phyloP scores from a whole-genome alignment of 352 stramenopile species.

The Elongisporangium undulatum region DNA sequence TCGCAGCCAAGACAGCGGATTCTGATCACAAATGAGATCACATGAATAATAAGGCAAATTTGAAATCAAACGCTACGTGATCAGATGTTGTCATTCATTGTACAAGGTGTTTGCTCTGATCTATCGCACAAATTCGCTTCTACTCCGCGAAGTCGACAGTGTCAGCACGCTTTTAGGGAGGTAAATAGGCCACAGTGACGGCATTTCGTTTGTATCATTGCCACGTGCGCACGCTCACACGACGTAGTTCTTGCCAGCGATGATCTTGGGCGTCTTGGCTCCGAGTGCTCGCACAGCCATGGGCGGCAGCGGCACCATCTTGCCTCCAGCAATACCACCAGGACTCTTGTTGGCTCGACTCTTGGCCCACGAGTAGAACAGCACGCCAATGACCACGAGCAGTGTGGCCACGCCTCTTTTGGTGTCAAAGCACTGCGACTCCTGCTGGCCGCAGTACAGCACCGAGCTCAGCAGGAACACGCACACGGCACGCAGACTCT shows the following conservation, averaged over 20 bases:
- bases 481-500: conserved; percentile 82
- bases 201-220: not conserved
- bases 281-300: conserved; percentile 6
- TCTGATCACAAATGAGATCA: too few species aligned
- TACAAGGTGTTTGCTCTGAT: too few species aligned
- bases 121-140: too few species aligned
- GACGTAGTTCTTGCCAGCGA: conserved; percentile 70
- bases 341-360: conserved; percentile 48
- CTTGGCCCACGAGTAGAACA: conserved; percentile 87
- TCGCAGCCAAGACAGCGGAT: too few species aligned
- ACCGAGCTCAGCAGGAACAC: conserved; percentile 82
- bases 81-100: too few species aligned
- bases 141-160: too few species aligned
- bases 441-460: conserved; percentile 79
- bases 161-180: not conserved
- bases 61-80: too few species aligned
- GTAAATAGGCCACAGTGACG: not conserved
- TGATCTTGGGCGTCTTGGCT: conserved; percentile 29
- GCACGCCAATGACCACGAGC: conserved; percentile 73
- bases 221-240: conserved; percentile 21
- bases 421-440: conserved; percentile 85
- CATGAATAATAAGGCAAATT: too few species aligned
- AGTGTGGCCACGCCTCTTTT: conserved; percentile 79
- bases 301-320: conserved; percentile 12
- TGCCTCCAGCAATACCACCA: not conserved